Conservation (phyloP, 2,329 filamentous ascomycete species). For the Cladosporium sp. region DNA sequence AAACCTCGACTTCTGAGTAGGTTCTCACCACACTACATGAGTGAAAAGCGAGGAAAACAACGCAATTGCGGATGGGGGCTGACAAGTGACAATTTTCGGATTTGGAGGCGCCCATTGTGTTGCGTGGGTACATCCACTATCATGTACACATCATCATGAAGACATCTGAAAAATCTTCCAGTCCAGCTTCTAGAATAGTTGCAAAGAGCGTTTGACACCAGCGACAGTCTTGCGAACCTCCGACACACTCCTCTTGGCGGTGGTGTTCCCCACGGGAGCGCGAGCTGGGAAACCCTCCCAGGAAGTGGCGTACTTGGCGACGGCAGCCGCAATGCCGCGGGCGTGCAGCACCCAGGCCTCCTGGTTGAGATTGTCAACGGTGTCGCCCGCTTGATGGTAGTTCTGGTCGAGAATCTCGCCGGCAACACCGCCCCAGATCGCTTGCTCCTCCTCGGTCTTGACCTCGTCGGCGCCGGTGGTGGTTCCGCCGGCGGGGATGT, state of each 20-base stretch:
- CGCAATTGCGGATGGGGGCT: too few species aligned
- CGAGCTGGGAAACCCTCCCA: constrained; percentile 33
- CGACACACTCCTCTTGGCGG: constrained; percentile 12
- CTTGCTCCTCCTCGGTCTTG: constrained; percentile 35
- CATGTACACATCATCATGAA: constrained; percentile 4
- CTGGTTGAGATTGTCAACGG: constrained; percentile 30
- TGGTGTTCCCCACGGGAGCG: constrained; percentile 1
- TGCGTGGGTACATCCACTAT: background rate
- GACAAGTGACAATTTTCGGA: background rate
- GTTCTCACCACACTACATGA: too few species aligned
- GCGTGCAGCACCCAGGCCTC: constrained; percentile 37
- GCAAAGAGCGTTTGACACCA: constrained; percentile 10
- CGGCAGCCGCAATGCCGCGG: constrained; percentile 33
- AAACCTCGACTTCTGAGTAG: too few species aligned
- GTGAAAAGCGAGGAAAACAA: too few species aligned
- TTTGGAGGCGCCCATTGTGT: background rate
- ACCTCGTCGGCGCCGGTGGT: constrained; percentile 36
- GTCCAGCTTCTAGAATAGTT: constrained; percentile 1
- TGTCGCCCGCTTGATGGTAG: constrained; percentile 35
- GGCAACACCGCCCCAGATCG: constrained; percentile 32
- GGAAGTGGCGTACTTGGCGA: constrained; percentile 31
- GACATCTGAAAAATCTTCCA: background rate
- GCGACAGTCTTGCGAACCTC: constrained; percentile 11
- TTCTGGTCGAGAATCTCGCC: constrained; percentile 35
- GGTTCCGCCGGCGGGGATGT: constrained; percentile 34